Evolutionary conservation across 1,284 basidiomycete species (phyloP).

Genomic region (Albatrellus sp.): DNA sequence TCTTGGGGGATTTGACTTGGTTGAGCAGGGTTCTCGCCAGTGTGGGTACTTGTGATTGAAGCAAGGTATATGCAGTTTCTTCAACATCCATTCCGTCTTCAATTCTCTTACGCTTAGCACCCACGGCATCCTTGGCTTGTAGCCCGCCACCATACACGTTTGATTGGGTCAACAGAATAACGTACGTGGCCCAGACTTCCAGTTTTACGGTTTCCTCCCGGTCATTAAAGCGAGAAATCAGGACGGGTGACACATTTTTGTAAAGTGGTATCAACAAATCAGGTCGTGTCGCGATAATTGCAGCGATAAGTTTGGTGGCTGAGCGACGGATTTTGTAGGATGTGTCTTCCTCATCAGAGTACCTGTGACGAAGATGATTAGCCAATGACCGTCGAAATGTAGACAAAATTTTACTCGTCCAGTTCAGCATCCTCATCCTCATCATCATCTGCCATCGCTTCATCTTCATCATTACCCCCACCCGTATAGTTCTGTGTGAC

Average conservation of each 20-base stretch:
- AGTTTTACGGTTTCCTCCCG: constrained; percentile 94
- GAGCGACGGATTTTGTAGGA: constrained; percentile 96
- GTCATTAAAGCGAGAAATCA: constrained; percentile 87
- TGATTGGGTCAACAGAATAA: constrained; percentile 72
- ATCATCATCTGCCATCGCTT: constrained; percentile 68
- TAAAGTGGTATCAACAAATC: constrained; percentile 76
- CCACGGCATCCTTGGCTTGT: constrained; percentile 39
- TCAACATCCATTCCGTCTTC: constrained; percentile 66
- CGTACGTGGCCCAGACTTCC: constrained; percentile 86
- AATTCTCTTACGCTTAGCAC: constrained; percentile 72
- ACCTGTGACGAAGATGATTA: constrained; percentile 33
- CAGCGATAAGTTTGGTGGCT: constrained; percentile 81
- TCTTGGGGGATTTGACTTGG: constrained; percentile 76
- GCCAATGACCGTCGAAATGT: not conserved
- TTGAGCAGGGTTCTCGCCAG: constrained; percentile 75
- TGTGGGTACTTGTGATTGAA: constrained; percentile 64
- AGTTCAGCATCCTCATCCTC: constrained; percentile 73
- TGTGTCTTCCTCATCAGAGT: constrained; percentile 97
- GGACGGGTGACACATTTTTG: constrained; percentile 73
- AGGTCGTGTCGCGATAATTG: constrained; percentile 79
- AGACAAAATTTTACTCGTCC: constrained; percentile 46
- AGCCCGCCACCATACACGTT: constrained; percentile 55
- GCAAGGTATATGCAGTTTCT: constrained; percentile 60
- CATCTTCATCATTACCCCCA: constrained; percentile 67
- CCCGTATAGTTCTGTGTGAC: constrained; percentile 73